Base-by-base conservation (phyloP, 371 early-diverging fungal genomes). In the Paraphysoderma sedebokerense region DNA sequence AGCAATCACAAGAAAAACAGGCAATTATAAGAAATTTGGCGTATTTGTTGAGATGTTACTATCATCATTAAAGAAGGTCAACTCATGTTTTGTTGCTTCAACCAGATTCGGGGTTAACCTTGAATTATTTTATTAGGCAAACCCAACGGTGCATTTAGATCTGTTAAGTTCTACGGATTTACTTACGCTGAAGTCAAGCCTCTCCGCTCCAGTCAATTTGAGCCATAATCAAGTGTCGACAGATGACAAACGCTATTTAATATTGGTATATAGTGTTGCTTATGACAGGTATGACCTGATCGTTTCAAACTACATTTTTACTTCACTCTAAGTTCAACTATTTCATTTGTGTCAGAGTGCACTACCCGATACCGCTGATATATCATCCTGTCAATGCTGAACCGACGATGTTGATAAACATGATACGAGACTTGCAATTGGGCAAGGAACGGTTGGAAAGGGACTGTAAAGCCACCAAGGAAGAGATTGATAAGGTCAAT, bases 31-130 rank as follows among this genome's bases (percentile, higher is more conserved):
- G 44, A 50, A 57, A 22, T 69, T 64, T 40, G 6, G 48, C 1
- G 57, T 66, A 5, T 69, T 69, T 54, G 50, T 56, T 6, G 65
- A 66, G 28, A 69, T 66, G 69, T 50, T 66, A 17, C n/a, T 59
- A 1, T 48, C 55, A 12, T 44, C 58, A 19, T 38, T 69, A n/a
- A 32, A 45, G 15, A 47, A 56, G 56, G 61, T 57, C 19, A 17
- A 26, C 27, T 9, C 6, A 7, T 6, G 19, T 1, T 19, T 11
- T 1, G 30, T 2, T 0, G 2, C 12, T 8, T 1, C 6, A 3
- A 30, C 2, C 17, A 24, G 12, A 11, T 26, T 4, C 11, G 15
- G n/a, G n/a, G 15, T 38, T 19, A 1, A 4, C 1, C 30, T 33
- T n/a, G 23, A 4, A 38, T 45, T 15, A 35, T 26, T 1, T 29